Percentiles rank a stretch among this genome's conserved stretches.
Conservation (phyloP, 1,284 basidiomycete genomes). For the Ganoderma resinaceum region DNA sequence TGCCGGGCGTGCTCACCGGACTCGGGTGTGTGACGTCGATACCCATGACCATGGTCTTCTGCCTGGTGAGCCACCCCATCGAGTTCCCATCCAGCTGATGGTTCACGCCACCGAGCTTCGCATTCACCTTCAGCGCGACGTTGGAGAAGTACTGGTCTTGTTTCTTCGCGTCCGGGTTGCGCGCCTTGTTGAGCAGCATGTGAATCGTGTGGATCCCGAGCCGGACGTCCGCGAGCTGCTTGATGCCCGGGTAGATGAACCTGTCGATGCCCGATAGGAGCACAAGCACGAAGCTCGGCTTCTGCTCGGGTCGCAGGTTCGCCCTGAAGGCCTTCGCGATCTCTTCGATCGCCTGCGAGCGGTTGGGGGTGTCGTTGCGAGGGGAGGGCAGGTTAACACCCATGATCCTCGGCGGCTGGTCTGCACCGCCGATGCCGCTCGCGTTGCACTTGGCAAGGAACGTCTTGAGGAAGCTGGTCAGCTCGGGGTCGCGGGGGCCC, state of each 20-base stretch:
- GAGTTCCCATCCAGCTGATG: slow-evolving; percentile 63
- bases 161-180: slow-evolving; percentile 51
- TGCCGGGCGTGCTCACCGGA: slow-evolving; percentile 59
- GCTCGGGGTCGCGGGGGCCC: slow-evolving; percentile 48
- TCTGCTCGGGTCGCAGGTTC: slow-evolving; percentile 38
- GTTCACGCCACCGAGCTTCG: slow-evolving; percentile 81
- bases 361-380: slow-evolving; percentile 47
- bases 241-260: slow-evolving; percentile 77
- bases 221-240: slow-evolving; percentile 73
- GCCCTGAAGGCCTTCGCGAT: slow-evolving; percentile 50
- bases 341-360: slow-evolving; percentile 47
- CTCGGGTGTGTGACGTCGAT: slow-evolving; percentile 82
- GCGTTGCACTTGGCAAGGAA: slow-evolving; percentile 58
- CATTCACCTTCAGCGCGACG: slow-evolving; percentile 69
- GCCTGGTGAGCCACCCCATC: slow-evolving; percentile 66
- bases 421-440: slow-evolving; percentile 61
- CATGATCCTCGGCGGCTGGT: slow-evolving; percentile 47
- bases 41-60: slow-evolving; percentile 81
- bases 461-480: slow-evolving; percentile 51
- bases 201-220: slow-evolving; percentile 74
- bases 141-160: slow-evolving; percentile 83
- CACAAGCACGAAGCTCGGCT: slow-evolving; percentile 68
- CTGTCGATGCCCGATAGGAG: slow-evolving; percentile 69
- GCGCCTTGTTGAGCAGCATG: slow-evolving; percentile 68
- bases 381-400: slow-evolving; percentile 38